phyloP scores from a whole-genome alignment of 2,329 filamentous ascomycete genomes.

The Lachnellula arida region DNA sequence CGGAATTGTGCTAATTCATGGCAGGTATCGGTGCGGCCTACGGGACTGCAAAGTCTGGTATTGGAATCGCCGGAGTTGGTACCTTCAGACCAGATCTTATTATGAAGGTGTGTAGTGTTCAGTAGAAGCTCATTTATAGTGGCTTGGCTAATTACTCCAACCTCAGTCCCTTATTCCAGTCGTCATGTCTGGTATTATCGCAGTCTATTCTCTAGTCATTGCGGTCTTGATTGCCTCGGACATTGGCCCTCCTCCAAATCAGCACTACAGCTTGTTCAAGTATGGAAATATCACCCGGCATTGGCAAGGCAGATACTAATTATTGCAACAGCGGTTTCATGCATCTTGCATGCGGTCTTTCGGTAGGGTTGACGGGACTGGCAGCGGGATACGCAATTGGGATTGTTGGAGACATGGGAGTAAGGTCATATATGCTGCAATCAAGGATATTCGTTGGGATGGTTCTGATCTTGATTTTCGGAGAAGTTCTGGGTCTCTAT shows the following conservation, averaged over 20 bases:
- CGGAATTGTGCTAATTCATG: constrained; percentile 24
- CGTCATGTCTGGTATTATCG: constrained; percentile 99
- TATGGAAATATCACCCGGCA: constrained; percentile 38
- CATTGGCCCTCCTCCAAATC: constrained; percentile 64
- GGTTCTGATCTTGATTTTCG: constrained; percentile 98
- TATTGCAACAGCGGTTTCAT: constrained; percentile 66
- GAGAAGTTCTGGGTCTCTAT: constrained; percentile 93
- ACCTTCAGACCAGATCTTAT: constrained; percentile 82
- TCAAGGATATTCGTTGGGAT: constrained; percentile 96
- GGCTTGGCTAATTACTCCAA: constrained; percentile 1
- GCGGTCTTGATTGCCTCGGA: constrained; percentile 93
- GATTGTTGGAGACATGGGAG: constrained; percentile 88
- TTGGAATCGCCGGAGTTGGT: constrained; percentile 80
- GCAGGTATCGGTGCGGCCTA: constrained; percentile 66
- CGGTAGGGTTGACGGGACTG: constrained; percentile 86
- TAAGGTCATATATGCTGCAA: constrained; percentile 93
- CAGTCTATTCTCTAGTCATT: constrained; percentile 95
- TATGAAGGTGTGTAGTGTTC: constrained; percentile 65
- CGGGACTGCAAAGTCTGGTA: constrained; percentile 83
- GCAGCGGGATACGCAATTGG: constrained; percentile 97
- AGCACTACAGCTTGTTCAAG: constrained; percentile 79
- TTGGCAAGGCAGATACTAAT: constrained; percentile 4
- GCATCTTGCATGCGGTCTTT: constrained; percentile 86
- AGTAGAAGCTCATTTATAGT: not conserved
- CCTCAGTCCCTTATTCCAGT: constrained; percentile 74